Percentiles rank a stretch among this genome's conserved stretches.
Conservation (phyloP, 768 basidiomycete species). For the Rhizopogon sp. region DNA sequence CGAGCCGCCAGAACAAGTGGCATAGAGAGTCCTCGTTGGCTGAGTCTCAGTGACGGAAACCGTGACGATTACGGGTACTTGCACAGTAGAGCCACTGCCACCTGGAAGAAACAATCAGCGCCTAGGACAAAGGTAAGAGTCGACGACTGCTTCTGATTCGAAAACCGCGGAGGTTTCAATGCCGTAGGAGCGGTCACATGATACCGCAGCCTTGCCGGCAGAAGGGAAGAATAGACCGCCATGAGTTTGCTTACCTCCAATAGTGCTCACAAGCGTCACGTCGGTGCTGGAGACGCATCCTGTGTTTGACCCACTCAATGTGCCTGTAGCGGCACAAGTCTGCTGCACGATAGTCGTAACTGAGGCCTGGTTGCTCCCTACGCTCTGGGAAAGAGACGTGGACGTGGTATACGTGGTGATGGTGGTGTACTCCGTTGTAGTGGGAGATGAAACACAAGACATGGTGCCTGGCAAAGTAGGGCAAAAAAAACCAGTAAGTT, state of each 20-base stretch:
- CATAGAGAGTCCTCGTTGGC: constrained; percentile 37
- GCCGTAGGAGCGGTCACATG: constrained; percentile 13
- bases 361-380: constrained; percentile 25
- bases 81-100: constrained; percentile 21
- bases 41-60: constrained; percentile 25
- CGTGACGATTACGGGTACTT: constrained; percentile 37
- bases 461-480: constrained; percentile 7
- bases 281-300: constrained; percentile 23
- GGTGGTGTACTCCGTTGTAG: constrained; percentile 36
- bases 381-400: constrained; percentile 33
- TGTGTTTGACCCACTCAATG: constrained; percentile 16
- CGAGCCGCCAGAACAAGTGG: constrained; percentile 23
- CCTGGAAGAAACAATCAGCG: constrained; percentile 17
- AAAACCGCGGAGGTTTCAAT: too few species aligned
- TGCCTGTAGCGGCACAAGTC: constrained; percentile 28
- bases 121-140: neutral
- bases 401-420: constrained; percentile 29
- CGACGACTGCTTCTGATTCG: neutral
- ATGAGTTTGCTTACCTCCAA: constrained; percentile 26
- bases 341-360: constrained; percentile 28
- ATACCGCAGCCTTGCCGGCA: neutral
- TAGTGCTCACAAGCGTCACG: constrained; percentile 26
- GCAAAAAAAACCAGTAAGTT: neutral
- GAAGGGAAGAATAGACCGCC: neutral
- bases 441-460: constrained; percentile 40